Conservation (phyloP, 163 green algal species). For the Prototheca stagnorum region DNA sequence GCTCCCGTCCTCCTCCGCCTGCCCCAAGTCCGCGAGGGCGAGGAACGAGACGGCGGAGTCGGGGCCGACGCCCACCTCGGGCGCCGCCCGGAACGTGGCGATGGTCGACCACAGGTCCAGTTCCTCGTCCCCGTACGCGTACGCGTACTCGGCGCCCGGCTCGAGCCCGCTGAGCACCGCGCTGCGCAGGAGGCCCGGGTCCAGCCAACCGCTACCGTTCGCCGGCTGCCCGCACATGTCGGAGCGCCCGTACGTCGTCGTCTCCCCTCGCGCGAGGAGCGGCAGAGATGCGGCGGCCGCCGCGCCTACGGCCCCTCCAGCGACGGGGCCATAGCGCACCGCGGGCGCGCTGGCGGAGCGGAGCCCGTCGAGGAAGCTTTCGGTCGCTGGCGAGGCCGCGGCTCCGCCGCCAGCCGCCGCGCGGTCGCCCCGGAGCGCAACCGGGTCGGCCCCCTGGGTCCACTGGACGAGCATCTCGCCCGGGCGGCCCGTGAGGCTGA, state of each 20-base stretch:
- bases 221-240: conserved; percentile 8
- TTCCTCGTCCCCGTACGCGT: conserved; percentile 6
- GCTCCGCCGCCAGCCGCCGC: too few relatives aligned
- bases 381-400: too few relatives aligned
- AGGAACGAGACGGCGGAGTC: conserved; percentile 34
- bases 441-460: too few relatives aligned
- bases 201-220: conserved; percentile 3
- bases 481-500: conserved; percentile 13
- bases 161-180: conserved; percentile 4
- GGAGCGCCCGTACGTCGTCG: background rate
- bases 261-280: conserved; percentile 3
- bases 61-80: conserved; percentile 4
- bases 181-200: conserved; percentile 4
- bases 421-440: too few relatives aligned
- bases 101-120: too few relatives aligned
- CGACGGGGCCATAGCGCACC: too few relatives aligned
- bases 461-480: conserved; percentile 27
- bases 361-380: too few relatives aligned
- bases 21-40: conserved; percentile 52
- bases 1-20: conserved; percentile 42
- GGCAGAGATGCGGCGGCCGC: background rate
- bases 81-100: background rate
- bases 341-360: too few relatives aligned
- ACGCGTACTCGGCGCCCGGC: conserved; percentile 5
- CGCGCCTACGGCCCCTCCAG: background rate